Conservation (phyloP, 2,329 filamentous ascomycete genomes). For the Torrubiellomyces zombiae region DNA sequence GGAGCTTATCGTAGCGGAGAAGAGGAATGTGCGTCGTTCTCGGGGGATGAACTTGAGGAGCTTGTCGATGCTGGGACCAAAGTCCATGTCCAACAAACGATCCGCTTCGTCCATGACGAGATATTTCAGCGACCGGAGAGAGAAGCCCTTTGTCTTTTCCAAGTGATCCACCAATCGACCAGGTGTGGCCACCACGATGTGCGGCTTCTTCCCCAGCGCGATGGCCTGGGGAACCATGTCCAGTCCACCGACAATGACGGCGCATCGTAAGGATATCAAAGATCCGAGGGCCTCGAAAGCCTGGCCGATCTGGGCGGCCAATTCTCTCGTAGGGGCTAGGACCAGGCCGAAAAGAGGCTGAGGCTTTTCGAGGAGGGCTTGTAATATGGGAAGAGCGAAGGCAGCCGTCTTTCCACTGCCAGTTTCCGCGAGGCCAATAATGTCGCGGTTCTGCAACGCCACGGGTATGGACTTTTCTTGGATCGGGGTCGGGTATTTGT, state of each 20-base stretch:
- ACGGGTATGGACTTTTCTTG: slow-evolving; percentile 70
- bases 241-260: slow-evolving; percentile 80
- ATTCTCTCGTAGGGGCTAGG: slow-evolving; percentile 80
- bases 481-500: slow-evolving; percentile 76
- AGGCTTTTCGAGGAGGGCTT: slow-evolving; percentile 76
- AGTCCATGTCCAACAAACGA: slow-evolving; percentile 80
- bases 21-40: slow-evolving; percentile 69
- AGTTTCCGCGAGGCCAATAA: slow-evolving; percentile 90
- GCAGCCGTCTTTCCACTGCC: slow-evolving; percentile 93
- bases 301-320: slow-evolving; percentile 82
- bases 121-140: slow-evolving; percentile 64
- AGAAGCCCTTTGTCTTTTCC: slow-evolving; percentile 95
- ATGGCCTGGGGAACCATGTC: slow-evolving; percentile 91
- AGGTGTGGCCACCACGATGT: slow-evolving; percentile 84
- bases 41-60: slow-evolving; percentile 76
- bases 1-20: slow-evolving; percentile 84
- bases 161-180: slow-evolving; percentile 81
- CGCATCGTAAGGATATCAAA: slow-evolving; percentile 72
- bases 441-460: slow-evolving; percentile 64
- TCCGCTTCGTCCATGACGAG: slow-evolving; percentile 94
- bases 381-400: slow-evolving; percentile 83
- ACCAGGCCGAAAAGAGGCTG: slow-evolving; percentile 77
- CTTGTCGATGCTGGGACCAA: slow-evolving; percentile 82
- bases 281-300: slow-evolving; percentile 77
- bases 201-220: slow-evolving; percentile 85